Percentiles rank a stretch among this genome's conserved stretches.
Evolutionary conservation across 2,329 filamentous ascomycete species (phyloP).

Genomic region (Achaetomium macrosporum): DNA sequence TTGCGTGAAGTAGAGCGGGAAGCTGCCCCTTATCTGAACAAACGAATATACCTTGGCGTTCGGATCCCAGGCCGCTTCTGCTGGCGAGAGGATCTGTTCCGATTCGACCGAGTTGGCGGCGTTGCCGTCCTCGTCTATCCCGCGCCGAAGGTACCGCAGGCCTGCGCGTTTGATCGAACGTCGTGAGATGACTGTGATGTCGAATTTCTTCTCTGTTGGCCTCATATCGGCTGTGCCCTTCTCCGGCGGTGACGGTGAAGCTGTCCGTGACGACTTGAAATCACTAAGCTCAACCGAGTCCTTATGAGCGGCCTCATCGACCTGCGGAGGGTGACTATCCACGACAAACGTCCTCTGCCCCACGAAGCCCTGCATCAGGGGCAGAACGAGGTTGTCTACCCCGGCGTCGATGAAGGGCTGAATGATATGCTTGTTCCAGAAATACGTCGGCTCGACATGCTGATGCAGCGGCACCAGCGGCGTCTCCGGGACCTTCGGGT

Average conservation of each 20-base stretch:
- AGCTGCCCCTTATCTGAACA: constrained; percentile 81
- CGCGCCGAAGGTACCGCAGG: constrained; percentile 81
- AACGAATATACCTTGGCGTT: constrained; percentile 69
- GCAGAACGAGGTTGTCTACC: constrained; percentile 65
- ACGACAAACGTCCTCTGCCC: constrained; percentile 78
- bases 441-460: constrained; percentile 71
- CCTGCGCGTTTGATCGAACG: constrained; percentile 82
- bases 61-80: constrained; percentile 52
- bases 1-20: constrained; percentile 92
- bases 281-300: constrained; percentile 40
- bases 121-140: constrained; percentile 82
- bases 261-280: constrained; percentile 19
- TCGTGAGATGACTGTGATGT: constrained; percentile 88
- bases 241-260: constrained; percentile 23
- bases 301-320: constrained; percentile 38
- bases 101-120: constrained; percentile 91
- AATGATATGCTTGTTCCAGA: constrained; percentile 82
- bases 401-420: constrained; percentile 68
- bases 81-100: constrained; percentile 78
- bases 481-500: constrained; percentile 32
- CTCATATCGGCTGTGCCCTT: constrained; percentile 31
- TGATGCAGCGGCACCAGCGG: constrained; percentile 57
- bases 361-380: constrained; percentile 89
- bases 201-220: constrained; percentile 52
- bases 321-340: constrained; percentile 53